These are phyloP conservation scores for Cyanodermella asteris DNA, from an alignment of 2,329 filamentous ascomycete genomes.

Conservation along the genomic window DNA sequence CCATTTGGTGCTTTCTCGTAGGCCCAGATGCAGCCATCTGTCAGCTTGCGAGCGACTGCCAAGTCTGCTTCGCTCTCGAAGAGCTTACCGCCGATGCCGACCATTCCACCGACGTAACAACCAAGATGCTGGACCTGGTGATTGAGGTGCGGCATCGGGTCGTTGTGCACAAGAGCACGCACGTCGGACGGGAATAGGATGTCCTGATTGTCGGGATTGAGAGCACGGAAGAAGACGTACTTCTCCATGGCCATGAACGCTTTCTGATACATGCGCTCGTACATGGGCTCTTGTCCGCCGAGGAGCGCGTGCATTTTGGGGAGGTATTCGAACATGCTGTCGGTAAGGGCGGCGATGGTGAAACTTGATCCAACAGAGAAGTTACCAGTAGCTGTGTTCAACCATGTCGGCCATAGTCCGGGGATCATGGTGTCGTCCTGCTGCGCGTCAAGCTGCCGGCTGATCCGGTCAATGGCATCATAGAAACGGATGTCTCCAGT, in stretches of 20 bases:
- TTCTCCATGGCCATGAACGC: slow-evolving; percentile 46
- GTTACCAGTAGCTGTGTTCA: slow-evolving; percentile 26
- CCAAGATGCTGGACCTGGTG: slow-evolving; percentile 35
- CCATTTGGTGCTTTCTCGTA: slow-evolving; percentile 34
- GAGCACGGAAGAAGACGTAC: slow-evolving; percentile 56
- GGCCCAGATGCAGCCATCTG: slow-evolving; percentile 41
- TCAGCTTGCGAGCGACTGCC: slow-evolving; percentile 32
- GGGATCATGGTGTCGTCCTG: slow-evolving; percentile 35
- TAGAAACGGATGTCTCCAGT: slow-evolving; percentile 39
- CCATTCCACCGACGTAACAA: slow-evolving; percentile 41
- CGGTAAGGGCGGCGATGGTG: slow-evolving; percentile 32
- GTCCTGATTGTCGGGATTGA: slow-evolving; percentile 35
- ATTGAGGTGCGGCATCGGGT: slow-evolving; percentile 16
- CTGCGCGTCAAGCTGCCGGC: slow-evolving; percentile 29
- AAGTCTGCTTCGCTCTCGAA: slow-evolving; percentile 33
- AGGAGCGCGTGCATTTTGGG: slow-evolving; percentile 52
- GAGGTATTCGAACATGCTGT: slow-evolving; percentile 36
- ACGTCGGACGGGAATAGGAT: slow-evolving; percentile 30
- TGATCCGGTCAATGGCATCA: slow-evolving; percentile 37
- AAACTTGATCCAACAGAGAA: slow-evolving; percentile 22
- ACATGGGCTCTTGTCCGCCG: slow-evolving; percentile 44
- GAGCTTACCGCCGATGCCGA: slow-evolving; percentile 34
- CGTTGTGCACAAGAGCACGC: slow-evolving; percentile 11
- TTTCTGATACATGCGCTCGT: slow-evolving; percentile 48
- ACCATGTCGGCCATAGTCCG: slow-evolving; percentile 38